Evolutionary conservation across 345 rosid species (phyloP).

Genomic region (Eutrema japonicum): DNA sequence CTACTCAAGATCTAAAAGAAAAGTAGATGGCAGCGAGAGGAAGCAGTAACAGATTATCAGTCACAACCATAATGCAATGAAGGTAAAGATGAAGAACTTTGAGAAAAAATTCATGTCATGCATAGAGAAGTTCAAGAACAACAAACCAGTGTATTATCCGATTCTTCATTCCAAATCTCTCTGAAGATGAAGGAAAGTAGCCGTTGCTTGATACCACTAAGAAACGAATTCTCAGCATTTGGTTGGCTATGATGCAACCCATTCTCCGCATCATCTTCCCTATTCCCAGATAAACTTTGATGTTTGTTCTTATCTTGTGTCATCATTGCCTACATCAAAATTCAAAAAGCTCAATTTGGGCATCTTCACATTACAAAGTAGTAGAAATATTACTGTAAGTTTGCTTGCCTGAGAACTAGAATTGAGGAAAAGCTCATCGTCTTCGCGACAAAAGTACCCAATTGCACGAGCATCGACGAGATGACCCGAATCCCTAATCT

Average conservation of each 20-base stretch:
- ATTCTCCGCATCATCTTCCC: slow-evolving; percentile 51
- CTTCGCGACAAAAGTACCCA: slow-evolving; percentile 85
- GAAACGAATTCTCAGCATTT: slow-evolving; percentile 52
- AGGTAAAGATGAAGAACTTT: background rate
- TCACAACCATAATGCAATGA: background rate
- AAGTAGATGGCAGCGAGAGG: background rate
- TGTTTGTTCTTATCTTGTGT: slow-evolving; percentile 55
- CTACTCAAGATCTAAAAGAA: background rate
- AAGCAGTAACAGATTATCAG: slow-evolving; percentile 10
- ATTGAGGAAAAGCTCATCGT: slow-evolving; percentile 89
- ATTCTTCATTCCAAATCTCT: slow-evolving; percentile 81
- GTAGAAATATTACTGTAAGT: background rate
- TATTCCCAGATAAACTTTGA: slow-evolving; percentile 50
- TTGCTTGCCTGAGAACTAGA: slow-evolving; percentile 74
- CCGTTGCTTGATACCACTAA: slow-evolving; percentile 90
- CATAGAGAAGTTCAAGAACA: slow-evolving; percentile 25
- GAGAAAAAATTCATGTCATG: background rate
- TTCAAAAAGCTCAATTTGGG: background rate
- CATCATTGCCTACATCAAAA: slow-evolving; percentile 54
- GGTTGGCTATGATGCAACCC: slow-evolving; percentile 49
- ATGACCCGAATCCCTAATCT: slow-evolving; percentile 86
- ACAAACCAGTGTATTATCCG: slow-evolving; percentile 68
- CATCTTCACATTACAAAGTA: background rate
- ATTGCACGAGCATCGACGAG: slow-evolving; percentile 89
- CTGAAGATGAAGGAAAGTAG: slow-evolving; percentile 88